These are phyloP conservation scores for Chaetothyriales sp. DNA, from an alignment of 2,329 filamentous ascomycete species.

Conservation along the genomic window DNA sequence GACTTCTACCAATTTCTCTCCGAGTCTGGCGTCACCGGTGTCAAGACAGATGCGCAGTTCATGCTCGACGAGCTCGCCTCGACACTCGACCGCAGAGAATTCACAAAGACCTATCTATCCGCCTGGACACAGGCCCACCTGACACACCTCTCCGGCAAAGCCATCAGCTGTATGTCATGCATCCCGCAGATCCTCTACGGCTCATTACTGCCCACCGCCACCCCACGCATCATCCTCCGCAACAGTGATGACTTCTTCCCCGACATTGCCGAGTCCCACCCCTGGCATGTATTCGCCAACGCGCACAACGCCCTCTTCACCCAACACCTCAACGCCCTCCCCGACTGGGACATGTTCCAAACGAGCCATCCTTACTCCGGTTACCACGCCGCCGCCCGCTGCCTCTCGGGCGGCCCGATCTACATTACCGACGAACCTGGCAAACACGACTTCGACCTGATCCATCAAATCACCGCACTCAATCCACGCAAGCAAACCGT, in stretches of 20 bases:
- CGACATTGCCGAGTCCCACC: conserved; percentile 61
- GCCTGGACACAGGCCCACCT: conserved; percentile 70
- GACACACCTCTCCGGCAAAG: conserved; percentile 61
- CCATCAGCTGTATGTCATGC: conserved; percentile 92
- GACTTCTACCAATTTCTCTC: conserved; percentile 82
- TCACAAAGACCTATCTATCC: conserved; percentile 67
- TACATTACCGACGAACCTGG: conserved; percentile 89
- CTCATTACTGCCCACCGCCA: conserved; percentile 57
- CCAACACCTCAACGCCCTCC: conserved; percentile 71
- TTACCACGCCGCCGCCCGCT: conserved; percentile 82
- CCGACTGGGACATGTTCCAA: conserved; percentile 71
- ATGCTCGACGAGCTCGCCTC: conserved; percentile 64
- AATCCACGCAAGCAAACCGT: conserved; percentile 61
- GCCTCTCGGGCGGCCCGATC: conserved; percentile 79
- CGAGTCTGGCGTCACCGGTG: conserved; percentile 61
- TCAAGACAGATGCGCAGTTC: conserved; percentile 90
- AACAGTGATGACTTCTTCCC: conserved; percentile 91
- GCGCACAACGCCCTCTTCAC: conserved; percentile 77
- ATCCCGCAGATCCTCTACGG: conserved; percentile 76
- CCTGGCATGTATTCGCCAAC: conserved; percentile 93
- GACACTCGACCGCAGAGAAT: conserved; percentile 53
- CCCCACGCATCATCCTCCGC: conserved; percentile 59
- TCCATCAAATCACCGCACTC: conserved; percentile 66
- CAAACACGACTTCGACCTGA: conserved; percentile 59
- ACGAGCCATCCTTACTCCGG: conserved; percentile 55